Base-by-base conservation (phyloP, 176 grass and related monocot species). In the Oropetium thomaeum region DNA sequence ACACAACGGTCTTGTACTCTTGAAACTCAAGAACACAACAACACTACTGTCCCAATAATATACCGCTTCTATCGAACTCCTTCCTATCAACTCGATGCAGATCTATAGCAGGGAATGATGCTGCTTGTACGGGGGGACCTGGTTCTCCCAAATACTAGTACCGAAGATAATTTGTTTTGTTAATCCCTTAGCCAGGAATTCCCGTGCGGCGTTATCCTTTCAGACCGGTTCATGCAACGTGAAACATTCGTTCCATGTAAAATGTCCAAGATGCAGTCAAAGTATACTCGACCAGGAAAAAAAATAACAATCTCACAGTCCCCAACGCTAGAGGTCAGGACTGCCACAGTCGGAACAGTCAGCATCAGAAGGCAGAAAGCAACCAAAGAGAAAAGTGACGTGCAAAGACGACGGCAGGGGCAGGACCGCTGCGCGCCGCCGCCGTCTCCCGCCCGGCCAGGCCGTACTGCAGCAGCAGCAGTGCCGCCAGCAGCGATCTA, bases 341-440 rank as follows among this genome's bases (percentile, higher is more conserved):
- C 66, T 65, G 8, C 70, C 65, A 83, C 33, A 20, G 51, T 29
- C 16, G 37, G 67, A 82, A 60, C 74, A 44, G 67, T 74, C 85
- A 52, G 85, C 54, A 68, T 79, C 68, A 60, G 68, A 29, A 77
- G 58, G 27, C 25, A 42, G 53, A 58, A 23, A 39, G 73, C 9
- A 1, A 76, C 17, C 19, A 40, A 73, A 73, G 28, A 8, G 1
- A 67, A 61, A 53, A 30, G 65, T 26, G 10, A 15, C 16, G 35
- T 16, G 73, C 67, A 72, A 77, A 78, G 67, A 67, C 26, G 85
- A 73, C 61, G 70, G 42, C 41, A 17, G 28, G 27, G n/a, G n/a
- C 41, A 86, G 73, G 9, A n/a, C n/a, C n/a, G n/a, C n/a, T n/a
- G n/a, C n/a, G n/a, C n/a, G 27, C 53, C 23, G 42, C 67, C 33